Conservation (phyloP, 345 rosid genomes). For the Eucalyptus viminalis region DNA sequence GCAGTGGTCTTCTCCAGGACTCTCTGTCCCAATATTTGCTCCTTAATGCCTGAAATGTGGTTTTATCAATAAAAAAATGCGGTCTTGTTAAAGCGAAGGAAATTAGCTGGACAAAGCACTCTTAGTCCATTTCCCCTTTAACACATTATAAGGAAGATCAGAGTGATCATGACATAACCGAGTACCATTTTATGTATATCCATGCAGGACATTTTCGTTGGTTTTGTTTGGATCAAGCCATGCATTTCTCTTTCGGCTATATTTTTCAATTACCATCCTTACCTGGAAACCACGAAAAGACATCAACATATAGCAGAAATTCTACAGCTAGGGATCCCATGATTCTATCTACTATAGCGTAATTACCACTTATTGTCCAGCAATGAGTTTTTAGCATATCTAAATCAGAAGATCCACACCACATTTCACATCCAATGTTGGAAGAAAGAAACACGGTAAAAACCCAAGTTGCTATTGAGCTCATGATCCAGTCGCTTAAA, state of each 20-base stretch:
- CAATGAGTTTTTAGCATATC: neutral
- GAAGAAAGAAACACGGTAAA: neutral
- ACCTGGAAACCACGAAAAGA: slow-evolving; percentile 21
- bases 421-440: neutral
- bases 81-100: neutral
- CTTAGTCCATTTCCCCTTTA: neutral
- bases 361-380: neutral
- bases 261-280: slow-evolving; percentile 53
- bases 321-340: neutral
- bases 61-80: neutral
- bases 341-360: neutral
- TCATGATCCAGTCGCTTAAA: neutral
- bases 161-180: neutral
- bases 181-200: slow-evolving; percentile 69
- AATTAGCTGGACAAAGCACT: neutral
- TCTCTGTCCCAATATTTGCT: slow-evolving; percentile 66
- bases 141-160: neutral
- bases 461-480: neutral
- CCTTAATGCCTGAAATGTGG: slow-evolving; percentile 43
- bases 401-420: neutral
- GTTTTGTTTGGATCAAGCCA: slow-evolving; percentile 57
- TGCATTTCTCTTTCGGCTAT: slow-evolving; percentile 48
- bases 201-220: slow-evolving; percentile 36
- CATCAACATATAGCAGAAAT: neutral
- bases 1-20: slow-evolving; percentile 67